These are phyloP conservation scores for Rosa chinensis DNA, from an alignment of 306 rosid species.

Conservation along the genomic window DNA sequence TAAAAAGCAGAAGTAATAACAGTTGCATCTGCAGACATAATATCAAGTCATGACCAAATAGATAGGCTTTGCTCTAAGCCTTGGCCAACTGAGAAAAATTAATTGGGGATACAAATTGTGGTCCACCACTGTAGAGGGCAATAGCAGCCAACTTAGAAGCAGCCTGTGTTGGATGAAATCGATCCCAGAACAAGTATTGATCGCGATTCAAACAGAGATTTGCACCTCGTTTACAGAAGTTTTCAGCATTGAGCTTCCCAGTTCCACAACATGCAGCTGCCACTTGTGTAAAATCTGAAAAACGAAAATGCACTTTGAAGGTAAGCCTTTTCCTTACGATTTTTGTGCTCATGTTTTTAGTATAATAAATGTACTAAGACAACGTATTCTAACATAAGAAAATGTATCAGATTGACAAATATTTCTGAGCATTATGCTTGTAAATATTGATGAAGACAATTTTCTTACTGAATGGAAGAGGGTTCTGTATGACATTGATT, in stretches of 20 bases:
- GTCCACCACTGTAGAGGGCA: slow-evolving; percentile 13
- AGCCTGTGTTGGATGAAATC: slow-evolving; percentile 28
- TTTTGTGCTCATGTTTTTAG: background rate
- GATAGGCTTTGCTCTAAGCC: background rate
- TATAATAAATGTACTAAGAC: background rate
- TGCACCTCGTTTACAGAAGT: slow-evolving; percentile 6
- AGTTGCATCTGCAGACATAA: background rate
- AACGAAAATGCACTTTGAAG: background rate
- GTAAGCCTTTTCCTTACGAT: background rate
- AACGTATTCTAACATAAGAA: background rate
- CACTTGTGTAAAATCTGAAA: slow-evolving; percentile 25
- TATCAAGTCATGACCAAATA: background rate
- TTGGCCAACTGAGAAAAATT: slow-evolving; percentile 27
- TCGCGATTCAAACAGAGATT: slow-evolving; percentile 3
- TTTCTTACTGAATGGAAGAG: slow-evolving; percentile 22
- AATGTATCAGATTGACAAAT: background rate
- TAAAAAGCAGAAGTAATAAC: background rate
- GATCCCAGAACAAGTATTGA: slow-evolving; percentile 32
- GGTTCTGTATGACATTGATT: slow-evolving; percentile 19
- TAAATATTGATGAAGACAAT: background rate
- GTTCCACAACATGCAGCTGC: slow-evolving; percentile 30
- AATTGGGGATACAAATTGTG: slow-evolving; percentile 28
- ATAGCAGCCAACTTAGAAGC: slow-evolving; percentile 28
- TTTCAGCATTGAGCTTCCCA: slow-evolving; percentile 30
- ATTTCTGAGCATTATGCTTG: background rate